Evolutionary conservation across 2,329 filamentous ascomycete genomes (phyloP), one percentile per base, ranked within the genome.

Genomic region (Diaporthe capsici): DNA sequence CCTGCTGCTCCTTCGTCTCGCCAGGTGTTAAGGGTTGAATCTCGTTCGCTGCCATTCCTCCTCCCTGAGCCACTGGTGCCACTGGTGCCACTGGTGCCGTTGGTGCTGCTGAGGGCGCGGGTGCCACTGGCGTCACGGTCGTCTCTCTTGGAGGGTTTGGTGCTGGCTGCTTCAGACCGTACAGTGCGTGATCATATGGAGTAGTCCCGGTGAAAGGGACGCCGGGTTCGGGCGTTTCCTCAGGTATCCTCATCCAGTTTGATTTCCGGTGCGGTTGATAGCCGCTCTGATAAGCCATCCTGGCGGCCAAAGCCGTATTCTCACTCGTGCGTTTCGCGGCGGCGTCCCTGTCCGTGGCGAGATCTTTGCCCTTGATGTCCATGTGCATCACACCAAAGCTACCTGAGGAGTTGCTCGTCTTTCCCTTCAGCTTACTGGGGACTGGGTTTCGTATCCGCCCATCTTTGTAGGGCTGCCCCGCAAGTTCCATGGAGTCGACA

Each of bases 321-420:
- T 93, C 90, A 79, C 91, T 93, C 17, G 90, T 89, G 70, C 90
- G 88, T 81, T 92, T 91, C 8, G 90, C 90, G 61, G 89, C 87
- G 71, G 88, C 87, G 80, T 89, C 86, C 65, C 89, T 85, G 55
- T 87, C 85, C 70, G 87, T 84, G 53, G 87, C 86, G 75, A 87
- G 86, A 77, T 83, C 80, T 83, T 85, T 74, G 84, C 84, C 31
- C 70, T 80, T 80, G 37, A 90, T 84, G 47, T 88, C 87, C 85
- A 93, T 91, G 74, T 92, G 90, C 87, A 93, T 91, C 55, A 92
- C 89, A 61, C 87, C 85, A 81, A 93, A 93, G 78, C 91, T 92
- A 39, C 91, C 91, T 76, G 89, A 89, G 79, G 87, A 88, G 37
- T 85, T 84, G 77, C 89, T 87, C 28, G 89, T 88, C 78, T 88